Conservation (phyloP, 176 grass and related monocot genomes). For the Carex myosuroides region DNA sequence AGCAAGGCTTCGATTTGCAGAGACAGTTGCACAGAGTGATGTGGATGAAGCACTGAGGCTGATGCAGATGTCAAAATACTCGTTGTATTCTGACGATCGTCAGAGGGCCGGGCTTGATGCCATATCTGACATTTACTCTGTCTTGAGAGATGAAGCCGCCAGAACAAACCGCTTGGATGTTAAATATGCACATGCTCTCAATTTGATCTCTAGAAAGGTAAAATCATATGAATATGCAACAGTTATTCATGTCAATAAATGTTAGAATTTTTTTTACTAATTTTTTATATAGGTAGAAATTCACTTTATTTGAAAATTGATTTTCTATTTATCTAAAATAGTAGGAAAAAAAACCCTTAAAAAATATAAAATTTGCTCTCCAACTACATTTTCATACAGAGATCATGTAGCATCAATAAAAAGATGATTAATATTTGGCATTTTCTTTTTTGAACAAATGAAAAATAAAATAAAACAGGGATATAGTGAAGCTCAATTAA, state of each 20-base stretch:
- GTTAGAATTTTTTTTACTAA: too few relatives aligned
- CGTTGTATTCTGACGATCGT: conserved; percentile 77
- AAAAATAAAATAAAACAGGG: conserved; percentile 39
- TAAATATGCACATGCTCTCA: conserved; percentile 89
- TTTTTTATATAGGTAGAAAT: too few relatives aligned
- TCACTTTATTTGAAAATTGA: too few relatives aligned
- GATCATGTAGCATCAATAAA: background rate
- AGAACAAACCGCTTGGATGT: conserved; percentile 80
- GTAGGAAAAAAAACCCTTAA: too few relatives aligned
- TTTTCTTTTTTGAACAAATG: background rate
- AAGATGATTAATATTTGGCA: background rate
- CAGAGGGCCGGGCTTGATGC: conserved; percentile 90
- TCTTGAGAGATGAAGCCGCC: conserved; percentile 87
- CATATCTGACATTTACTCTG: conserved; percentile 96
- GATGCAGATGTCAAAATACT: conserved; percentile 99
- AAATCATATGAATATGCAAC: background rate
- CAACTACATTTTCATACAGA: too few relatives aligned
- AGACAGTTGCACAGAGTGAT: conserved; percentile 80
- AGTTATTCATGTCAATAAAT: background rate
- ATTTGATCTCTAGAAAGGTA: conserved; percentile 99
- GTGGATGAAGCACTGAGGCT: conserved; percentile 84
- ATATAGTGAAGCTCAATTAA: conserved; percentile 91
- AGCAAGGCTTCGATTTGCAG: conserved; percentile 93
- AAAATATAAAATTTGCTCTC: too few relatives aligned
- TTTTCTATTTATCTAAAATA: too few relatives aligned